Base-by-base conservation (phyloP, 306 rosid species). In the Cucurbita maxima region DNA sequence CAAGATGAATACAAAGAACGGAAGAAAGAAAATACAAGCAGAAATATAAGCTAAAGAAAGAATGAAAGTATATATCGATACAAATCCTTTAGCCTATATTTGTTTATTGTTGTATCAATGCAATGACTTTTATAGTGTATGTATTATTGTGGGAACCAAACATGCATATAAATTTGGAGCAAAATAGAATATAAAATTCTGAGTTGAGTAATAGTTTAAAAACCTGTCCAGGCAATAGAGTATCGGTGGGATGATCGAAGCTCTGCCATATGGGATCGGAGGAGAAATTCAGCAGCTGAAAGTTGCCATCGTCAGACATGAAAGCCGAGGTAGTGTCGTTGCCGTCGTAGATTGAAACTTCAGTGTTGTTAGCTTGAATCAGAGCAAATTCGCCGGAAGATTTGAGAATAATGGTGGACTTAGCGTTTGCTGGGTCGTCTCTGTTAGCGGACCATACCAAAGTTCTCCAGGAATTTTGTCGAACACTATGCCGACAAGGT, bases 291-390 rank as follows among this genome's bases (percentile, higher is more conserved):
- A 59, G 58, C 64, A 84, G 70, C 13, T 78, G 80, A 2, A 84
- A 79, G 57, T 84, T 79, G 11, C 83, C 85, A 4, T 76, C 22
- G 43, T 84, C 30, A 52, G 79, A 78, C 78, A 81, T 62, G 14
- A 75, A 78, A 58, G 87, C 83, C 11, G 38, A 68, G 34, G 34
- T 40, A 12, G 40, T 45, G 10, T 19, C 54, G 0, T 25, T 34
- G 45, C 22, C 57, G 20, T 45, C 12, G 45, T 45, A 4, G 78
- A 37, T 58, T 57, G 22, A 12, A 52, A 19, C 48, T 43, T 20
- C 4, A 63, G n/a, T 5, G 5, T 0, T 1, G 54, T 7, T 67
- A 3, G 10, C 34, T 34, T 61, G 20, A 16, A 19, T 74, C 5
- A 6, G 60, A 45, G 16, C 20, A 8, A n/a, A 3, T 30, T 25